Evolutionary conservation across 225 moss, liverwort and hornwort genomes (phyloP), one percentile per base, ranked within the genome.

Genomic region (Sphagnum tenellum): DNA sequence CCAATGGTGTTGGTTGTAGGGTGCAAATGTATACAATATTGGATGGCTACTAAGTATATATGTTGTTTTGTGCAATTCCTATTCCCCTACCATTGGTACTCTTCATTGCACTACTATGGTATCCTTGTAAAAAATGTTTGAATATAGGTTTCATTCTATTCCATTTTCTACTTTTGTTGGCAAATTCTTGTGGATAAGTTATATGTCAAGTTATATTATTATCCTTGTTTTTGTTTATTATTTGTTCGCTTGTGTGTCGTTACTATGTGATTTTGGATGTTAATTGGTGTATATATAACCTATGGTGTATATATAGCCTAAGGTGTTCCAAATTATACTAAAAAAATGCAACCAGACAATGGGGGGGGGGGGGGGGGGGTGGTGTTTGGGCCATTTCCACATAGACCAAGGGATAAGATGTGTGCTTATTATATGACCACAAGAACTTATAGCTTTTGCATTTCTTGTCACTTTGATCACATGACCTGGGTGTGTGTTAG

Each of bases 371-470:
- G n/a, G n/a, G n/a, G n/a, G n/a, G n/a, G n/a, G n/a, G n/a, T 59
- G 72, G 66, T 59, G 84, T 81, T 73, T 49, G 82, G 76, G 55
- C 71, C 64, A 64, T 93, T 80, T 79, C 98, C 98, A 60, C 98
- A 98, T 77, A 90, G 98, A 71, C 93, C 86, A 3, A 90, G 93
- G 75, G 93, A 98, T 70, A 98, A 81, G 81, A 74, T 90, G 74
- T 98, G 98, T 77, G 78, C 98, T 55, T 93, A 90, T 64, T 98
- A 98, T 13, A 98, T 98, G 98, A 84, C 90, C 0, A 93, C 93
- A 47, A 74, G 93, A 3, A 81, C 86, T 62, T 93, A 93, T 70
- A 93, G 93, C 73, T 98, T 98, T 77, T 89, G 98, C 11, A 70
- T 72, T 51, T 86, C 85, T 47, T 98, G 98, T 72, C 90, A 82